Base-by-base conservation (phyloP, 2,329 filamentous ascomycete species). In the Cercospora sesami region DNA sequence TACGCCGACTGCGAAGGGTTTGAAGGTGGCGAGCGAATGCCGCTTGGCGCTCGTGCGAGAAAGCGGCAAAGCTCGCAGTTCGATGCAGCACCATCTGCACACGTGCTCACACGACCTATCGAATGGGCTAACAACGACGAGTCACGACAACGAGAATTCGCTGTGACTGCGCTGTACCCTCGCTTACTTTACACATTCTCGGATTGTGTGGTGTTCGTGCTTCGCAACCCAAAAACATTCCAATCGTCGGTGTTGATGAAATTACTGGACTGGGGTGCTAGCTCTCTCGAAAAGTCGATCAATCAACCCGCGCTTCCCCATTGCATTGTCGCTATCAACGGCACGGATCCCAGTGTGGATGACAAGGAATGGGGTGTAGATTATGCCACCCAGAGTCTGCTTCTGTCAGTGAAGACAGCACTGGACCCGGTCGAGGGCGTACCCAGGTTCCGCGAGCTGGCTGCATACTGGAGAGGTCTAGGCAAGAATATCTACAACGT, bases 261-360 rank as follows among this genome's bases (percentile, higher is more conserved):
- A 68, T 76, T 87, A 4, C 73, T 86, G 12, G 78, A 81, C 45
- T 87, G 85, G 85, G 85, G 84, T 14, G 79, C 80, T 2, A 81
- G 83, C 12, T 82, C 83, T 1, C 76, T 86, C 6, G 84, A 86
- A 69, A 85, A 81, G 67, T 85, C 84, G 0, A 80, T 83, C 53
- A 87, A 87, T 67, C 85, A 87, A 69, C 85, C 85, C 0, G 80
- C 83, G 2, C 79, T 87, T 3, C 85, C 86, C 2, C 84, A 86
- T 71, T 85, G 83, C 5, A 81, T 87, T 63, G 83, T 87, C 51
- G 84, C 83, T 0, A 76, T 87, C 39, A 78, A 78, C 42, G 77
- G 75, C 5, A 75, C 74, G 3, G 76, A 78, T 66, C 76, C 76
- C 9, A 70, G 68, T 4, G 75, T 78, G 1, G 74, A 78, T 39